phyloP scores from a whole-genome alignment of 495 filamentous ascomycete species.

The Aspergillus cristatus region DNA sequence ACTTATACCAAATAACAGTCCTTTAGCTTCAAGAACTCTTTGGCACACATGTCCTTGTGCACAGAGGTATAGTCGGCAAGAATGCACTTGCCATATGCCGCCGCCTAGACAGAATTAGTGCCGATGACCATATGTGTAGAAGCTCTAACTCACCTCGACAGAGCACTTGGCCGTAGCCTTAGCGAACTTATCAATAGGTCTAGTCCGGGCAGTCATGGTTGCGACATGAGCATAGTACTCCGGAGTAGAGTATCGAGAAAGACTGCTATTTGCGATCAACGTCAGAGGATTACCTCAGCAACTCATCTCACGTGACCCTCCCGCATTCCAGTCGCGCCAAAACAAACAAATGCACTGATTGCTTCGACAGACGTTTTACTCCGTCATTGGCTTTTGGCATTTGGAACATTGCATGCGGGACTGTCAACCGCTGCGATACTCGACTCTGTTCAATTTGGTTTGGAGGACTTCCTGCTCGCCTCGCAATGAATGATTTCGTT shows the following conservation, averaged over 20 bases:
- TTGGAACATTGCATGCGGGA: too few species aligned
- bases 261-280: too few species aligned
- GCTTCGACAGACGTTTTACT: not conserved
- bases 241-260: too few species aligned
- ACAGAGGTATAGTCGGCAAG: constrained; percentile 84
- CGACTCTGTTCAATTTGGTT: too few species aligned
- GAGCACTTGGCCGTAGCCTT: constrained; percentile 76
- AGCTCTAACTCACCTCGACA: constrained; percentile 49
- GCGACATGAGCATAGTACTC: constrained; percentile 1
- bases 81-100: constrained; percentile 87
- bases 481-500: constrained; percentile 38
- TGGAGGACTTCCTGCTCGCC: constrained; percentile 5
- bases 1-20: constrained; percentile 71
- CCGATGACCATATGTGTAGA: not conserved
- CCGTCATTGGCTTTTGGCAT: too few species aligned
- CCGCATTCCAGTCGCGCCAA: not conserved
- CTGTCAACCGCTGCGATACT: too few species aligned
- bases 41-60: constrained; percentile 81
- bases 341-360: not conserved
- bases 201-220: constrained; percentile 12
- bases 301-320: too few species aligned
- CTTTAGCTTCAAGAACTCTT: constrained; percentile 79
- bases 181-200: constrained; percentile 87
- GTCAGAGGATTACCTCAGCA: too few species aligned
- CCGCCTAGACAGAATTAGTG: constrained; percentile 44